These are phyloP conservation scores for Mycena vitilis DNA, from an alignment of 768 basidiomycete genomes.

Conservation along the genomic window DNA sequence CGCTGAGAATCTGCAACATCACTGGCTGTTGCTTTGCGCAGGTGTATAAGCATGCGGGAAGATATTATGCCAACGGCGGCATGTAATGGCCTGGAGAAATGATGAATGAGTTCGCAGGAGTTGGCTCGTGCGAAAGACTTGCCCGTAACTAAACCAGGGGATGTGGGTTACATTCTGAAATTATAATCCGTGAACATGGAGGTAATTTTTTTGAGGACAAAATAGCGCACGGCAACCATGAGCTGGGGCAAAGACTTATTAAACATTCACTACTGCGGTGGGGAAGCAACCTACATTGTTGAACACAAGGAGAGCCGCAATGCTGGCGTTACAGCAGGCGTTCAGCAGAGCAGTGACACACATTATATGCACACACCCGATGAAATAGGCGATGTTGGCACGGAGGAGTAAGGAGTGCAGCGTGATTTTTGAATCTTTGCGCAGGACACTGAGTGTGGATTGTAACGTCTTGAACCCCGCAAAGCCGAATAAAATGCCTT, in stretches of 20 bases:
- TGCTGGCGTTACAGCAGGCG: conserved; percentile 41
- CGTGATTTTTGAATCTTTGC: conserved; percentile 41
- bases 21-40: no score
- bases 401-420: conserved; percentile 52
- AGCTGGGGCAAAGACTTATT: conserved; percentile 14
- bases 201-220: no score
- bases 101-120: no score
- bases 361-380: conserved; percentile 53
- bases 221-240: conserved; percentile 34
- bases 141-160: conserved; percentile 64
- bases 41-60: no score
- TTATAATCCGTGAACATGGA: neutral
- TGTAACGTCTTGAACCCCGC: conserved; percentile 50
- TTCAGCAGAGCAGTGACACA: no score
- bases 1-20: no score
- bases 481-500: conserved; percentile 55
- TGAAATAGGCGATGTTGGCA: conserved; percentile 59
- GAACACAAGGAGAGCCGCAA: conserved; percentile 53
- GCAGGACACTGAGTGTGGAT: conserved; percentile 41
- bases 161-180: conserved; percentile 53
- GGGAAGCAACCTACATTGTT: conserved; percentile 61
- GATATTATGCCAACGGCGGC: no score
- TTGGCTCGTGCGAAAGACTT: no score
- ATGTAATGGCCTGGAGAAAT: no score
- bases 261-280: no score